A percentile compares a stretch with the other conserved stretches of the same genome.
phyloP scores from a whole-genome alignment of 345 rosid species.

The Kandelia obovata region DNA sequence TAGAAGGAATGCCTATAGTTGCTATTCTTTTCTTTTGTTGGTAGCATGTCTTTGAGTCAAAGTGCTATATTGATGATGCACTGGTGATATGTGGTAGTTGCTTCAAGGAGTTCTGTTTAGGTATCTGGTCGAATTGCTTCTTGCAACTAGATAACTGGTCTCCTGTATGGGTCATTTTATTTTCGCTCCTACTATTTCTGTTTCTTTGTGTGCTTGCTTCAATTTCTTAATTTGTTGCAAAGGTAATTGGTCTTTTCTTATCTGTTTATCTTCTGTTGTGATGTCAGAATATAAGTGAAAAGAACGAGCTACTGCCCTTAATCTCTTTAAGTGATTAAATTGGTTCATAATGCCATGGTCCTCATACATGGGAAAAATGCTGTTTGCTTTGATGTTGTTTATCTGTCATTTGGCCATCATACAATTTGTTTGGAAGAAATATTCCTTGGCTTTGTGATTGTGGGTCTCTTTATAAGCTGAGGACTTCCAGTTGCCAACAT shows the following conservation, averaged over 20 bases:
- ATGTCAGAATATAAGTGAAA: neutral
- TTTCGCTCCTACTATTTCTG: neutral
- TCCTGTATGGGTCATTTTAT: neutral
- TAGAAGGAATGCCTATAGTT: too few species aligned
- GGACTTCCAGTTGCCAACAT: neutral
- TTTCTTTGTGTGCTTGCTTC: neutral
- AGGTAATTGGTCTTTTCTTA: neutral
- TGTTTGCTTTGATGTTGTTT: neutral
- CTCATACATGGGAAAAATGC: neutral
- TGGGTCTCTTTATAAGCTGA: neutral
- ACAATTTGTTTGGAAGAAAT: neutral
- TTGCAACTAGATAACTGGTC: neutral
- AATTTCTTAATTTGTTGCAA: neutral
- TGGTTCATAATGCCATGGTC: neutral
- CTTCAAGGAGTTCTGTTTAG: too few species aligned
- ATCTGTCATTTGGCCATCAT: neutral
- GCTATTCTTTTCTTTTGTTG: too few species aligned
- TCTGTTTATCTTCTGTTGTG: neutral
- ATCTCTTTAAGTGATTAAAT: neutral
- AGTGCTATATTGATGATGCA: neutral
- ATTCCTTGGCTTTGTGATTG: neutral
- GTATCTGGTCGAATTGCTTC: neutral
- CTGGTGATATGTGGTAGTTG: too few species aligned
- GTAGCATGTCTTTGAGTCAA: neutral
- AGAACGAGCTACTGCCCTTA: neutral